phyloP scores from a whole-genome alignment of 768 basidiomycete genomes.

The Pholiota conissans region DNA sequence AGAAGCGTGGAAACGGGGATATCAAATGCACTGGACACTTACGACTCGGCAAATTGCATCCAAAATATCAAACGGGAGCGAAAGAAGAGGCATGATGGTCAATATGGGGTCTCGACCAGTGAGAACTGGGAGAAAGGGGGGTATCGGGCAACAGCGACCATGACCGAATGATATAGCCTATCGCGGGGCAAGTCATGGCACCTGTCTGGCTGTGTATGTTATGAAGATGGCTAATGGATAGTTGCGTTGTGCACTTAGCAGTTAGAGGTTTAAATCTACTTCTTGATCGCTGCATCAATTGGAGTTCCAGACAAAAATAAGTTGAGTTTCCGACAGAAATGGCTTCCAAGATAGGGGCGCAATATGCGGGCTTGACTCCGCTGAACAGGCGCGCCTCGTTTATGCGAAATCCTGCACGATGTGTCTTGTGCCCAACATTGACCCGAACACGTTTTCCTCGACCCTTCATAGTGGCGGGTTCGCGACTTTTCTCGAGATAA shows the following conservation, averaged over 20 bases:
- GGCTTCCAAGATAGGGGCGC: neutral
- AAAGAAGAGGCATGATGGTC: neutral
- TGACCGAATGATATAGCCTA: neutral
- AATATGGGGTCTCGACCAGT: neutral
- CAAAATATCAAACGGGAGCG: neutral
- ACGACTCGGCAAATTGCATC: neutral
- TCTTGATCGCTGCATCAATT: neutral
- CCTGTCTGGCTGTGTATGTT: neutral
- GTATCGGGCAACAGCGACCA: neutral
- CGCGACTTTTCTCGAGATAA: neutral
- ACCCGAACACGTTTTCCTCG: neutral
- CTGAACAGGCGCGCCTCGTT: neutral
- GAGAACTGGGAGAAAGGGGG: neutral
- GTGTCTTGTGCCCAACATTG: neutral
- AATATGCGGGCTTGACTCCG: neutral
- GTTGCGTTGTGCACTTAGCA: neutral
- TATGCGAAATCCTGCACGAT: neutral
- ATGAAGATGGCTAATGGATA: neutral
- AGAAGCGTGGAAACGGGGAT: neutral
- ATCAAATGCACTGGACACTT: neutral
- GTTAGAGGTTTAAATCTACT: neutral
- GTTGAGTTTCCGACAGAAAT: neutral
- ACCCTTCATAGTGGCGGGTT: neutral
- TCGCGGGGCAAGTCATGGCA: neutral
- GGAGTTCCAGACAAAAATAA: neutral